Evolutionary conservation across 345 rosid genomes (phyloP).

Genomic region (Dimocarpus longan): DNA sequence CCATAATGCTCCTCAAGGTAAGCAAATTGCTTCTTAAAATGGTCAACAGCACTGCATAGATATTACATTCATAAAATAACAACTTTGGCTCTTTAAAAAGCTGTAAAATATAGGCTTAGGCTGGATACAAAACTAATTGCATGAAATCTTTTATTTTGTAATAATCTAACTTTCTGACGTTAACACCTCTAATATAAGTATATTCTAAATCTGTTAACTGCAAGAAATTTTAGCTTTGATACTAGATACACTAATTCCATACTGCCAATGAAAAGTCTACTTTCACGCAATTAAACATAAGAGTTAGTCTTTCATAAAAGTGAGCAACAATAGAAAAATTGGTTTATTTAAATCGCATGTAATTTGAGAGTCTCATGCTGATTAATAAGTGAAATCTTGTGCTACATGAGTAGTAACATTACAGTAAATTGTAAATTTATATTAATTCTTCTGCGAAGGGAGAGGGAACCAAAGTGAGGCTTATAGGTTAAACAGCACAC

Average conservation of each 20-base stretch:
- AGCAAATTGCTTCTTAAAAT: conserved; percentile 97
- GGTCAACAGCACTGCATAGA: conserved; percentile 87
- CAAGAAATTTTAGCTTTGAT: background rate
- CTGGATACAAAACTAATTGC: background rate
- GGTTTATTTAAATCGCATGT: background rate
- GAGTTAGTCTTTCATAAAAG: background rate
- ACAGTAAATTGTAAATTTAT: too few species aligned
- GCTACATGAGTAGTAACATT: too few species aligned
- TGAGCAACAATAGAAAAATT: background rate
- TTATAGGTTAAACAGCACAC: too few species aligned
- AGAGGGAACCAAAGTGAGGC: too few species aligned
- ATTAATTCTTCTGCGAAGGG: too few species aligned
- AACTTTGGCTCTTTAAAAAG: background rate
- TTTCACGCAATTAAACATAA: background rate
- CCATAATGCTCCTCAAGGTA: conserved; percentile 93
- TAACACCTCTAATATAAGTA: background rate
- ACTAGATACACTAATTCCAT: background rate
- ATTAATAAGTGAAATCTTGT: too few species aligned
- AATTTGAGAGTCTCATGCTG: background rate
- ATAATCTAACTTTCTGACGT: background rate
- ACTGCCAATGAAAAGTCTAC: background rate
- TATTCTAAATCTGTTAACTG: background rate
- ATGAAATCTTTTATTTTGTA: background rate
- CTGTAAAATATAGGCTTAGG: background rate
- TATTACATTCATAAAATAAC: conserved; percentile 4